Percentiles rank a stretch among this genome's conserved stretches.
phyloP scores from a whole-genome alignment of 805 yeast species.

The Candida chilensis region DNA sequence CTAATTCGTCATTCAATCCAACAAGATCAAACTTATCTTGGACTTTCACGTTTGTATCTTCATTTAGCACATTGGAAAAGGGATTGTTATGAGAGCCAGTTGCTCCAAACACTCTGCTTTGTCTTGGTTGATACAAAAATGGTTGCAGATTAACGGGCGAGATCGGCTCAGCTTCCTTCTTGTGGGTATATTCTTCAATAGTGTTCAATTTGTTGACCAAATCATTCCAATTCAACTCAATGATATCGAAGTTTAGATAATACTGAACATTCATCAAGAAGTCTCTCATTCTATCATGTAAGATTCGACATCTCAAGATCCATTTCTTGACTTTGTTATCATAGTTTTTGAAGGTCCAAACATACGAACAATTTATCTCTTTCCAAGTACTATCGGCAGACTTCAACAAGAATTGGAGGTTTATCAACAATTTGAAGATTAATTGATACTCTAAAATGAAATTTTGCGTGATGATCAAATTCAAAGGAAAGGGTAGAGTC shows the following conservation, averaged over 20 bases:
- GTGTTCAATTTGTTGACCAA: conserved; percentile 18
- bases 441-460: conserved; percentile 72
- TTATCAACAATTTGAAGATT: conserved; percentile 60
- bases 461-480: conserved; percentile 62
- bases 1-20: conserved; percentile 31
- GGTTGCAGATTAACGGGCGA: too few species aligned
- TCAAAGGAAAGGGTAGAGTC: conserved; percentile 80
- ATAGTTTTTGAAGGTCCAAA: conserved; percentile 52
- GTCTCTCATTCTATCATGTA: conserved; percentile 50
- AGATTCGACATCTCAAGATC: conserved; percentile 42
- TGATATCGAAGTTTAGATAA: conserved; percentile 49
- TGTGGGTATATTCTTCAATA: conserved; percentile 6
- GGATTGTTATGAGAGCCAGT: conserved; percentile 1
- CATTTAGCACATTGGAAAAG: conserved; percentile 1
- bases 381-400: conserved; percentile 62
- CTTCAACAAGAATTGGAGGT: conserved; percentile 54
- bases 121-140: conserved; percentile 14
- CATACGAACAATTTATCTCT: conserved; percentile 52
- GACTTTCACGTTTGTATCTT: neutral
- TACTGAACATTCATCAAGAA: conserved; percentile 46
- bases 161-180: too few species aligned
- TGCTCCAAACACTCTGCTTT: too few species aligned
- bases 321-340: conserved; percentile 36
- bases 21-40: conserved; percentile 7
- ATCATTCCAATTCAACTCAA: conserved; percentile 42